Evolutionary conservation across 2,329 filamentous ascomycete genomes (phyloP).

Genomic region (Sarocladium oryzae): DNA sequence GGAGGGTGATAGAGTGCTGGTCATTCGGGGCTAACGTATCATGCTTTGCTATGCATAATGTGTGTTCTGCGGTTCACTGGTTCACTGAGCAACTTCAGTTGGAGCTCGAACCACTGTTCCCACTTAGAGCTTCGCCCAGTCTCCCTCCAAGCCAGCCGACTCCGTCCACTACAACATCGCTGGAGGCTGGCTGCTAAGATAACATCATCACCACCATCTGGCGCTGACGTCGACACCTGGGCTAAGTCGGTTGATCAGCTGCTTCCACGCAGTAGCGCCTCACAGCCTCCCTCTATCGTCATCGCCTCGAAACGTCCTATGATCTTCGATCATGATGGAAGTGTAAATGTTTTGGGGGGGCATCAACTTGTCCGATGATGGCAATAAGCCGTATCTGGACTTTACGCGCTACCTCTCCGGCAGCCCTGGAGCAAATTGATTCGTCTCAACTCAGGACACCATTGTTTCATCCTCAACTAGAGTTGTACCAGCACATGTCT

Average conservation of each 20-base stretch:
- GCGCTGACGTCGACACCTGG: conserved; percentile 2
- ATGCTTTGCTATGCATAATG: not conserved
- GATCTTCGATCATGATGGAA: not conserved
- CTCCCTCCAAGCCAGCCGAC: not conserved
- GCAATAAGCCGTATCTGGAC: not conserved
- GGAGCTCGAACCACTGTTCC: not conserved
- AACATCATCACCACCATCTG: conserved; percentile 54
- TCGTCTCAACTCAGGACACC: not conserved
- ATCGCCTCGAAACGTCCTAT: not conserved
- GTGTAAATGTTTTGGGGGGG: not conserved
- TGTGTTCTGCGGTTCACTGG: not conserved
- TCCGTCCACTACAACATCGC: conserved; percentile 65
- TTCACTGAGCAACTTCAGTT: not conserved
- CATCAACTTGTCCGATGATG: not conserved
- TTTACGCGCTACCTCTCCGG: not conserved
- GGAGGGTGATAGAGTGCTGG: not conserved
- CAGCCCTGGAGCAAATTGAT: not conserved
- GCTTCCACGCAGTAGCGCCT: conserved; percentile 2
- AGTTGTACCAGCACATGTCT: too few species aligned
- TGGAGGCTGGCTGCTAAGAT: too few species aligned
- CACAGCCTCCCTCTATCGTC: conserved; percentile 4
- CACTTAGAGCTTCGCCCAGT: not conserved
- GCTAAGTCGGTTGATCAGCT: conserved; percentile 3
- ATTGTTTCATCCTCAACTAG: too few species aligned
- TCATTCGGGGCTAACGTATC: not conserved